Base-by-base conservation (phyloP, 352 stramenopile species). In the Phytophthora ohioensis region DNA sequence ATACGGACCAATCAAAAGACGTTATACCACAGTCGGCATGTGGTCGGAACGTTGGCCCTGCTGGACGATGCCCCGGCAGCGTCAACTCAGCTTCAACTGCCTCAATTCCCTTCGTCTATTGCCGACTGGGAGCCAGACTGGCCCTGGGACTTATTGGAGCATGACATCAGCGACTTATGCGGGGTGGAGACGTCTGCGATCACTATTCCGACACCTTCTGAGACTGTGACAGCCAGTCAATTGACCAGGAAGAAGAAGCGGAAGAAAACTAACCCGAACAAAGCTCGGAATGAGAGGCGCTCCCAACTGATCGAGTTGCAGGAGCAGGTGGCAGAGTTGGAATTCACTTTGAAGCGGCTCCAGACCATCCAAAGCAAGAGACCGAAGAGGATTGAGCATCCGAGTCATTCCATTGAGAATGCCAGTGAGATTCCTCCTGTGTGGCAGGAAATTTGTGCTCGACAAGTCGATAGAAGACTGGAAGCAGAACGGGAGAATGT, bases 401-500 rank as follows among this genome's bases (percentile, higher is more conserved):
- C 31, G 11, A 17, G 13, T 43, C 1, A 41, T 48, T 35, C 5
- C 3, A 38, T 8, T 17, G 54, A 7, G 35, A 57, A 35, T 78
- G 21, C 62, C 66, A 27, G 21, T 27, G 21, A 27, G 21, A 27
- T 27, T 27, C 21, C 21, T 0, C 56, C 27, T 35, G 49, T 76
- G 46, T 82, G 75, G 75, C 48, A 79, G 21, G 64, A 76, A 9
- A 60, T 79, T n/a, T 76, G 68, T 34, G 30, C 43, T 3, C 51
- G 57, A 3, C 72, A 82, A 39, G 21, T 64, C 5, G 17, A 42
- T 9, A 66, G 60, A 2, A 59, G 71, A 7, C 4, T 69, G 35
- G 59, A 76, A 30, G 60, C 69, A 1, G 64, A 82, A 39, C 32
- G 46, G 9, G 72, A 80, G 43, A 82, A 80, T 42, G n/a, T 65